These are phyloP conservation scores for Xylaria flabelliformis DNA, from an alignment of 495 filamentous ascomycete genomes.

Conservation along the genomic window DNA sequence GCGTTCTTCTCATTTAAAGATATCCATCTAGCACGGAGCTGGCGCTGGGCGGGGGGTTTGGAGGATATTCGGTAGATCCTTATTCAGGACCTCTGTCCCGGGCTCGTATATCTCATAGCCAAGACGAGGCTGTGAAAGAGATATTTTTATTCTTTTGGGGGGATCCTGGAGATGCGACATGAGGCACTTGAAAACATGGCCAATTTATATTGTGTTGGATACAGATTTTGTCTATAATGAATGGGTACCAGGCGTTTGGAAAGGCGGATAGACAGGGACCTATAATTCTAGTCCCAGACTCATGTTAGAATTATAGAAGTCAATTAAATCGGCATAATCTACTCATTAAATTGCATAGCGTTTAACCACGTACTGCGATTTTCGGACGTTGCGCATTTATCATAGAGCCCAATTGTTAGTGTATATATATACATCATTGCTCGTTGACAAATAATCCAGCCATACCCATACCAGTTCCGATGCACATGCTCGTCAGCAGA, in stretches of 20 bases:
- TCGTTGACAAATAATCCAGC: constrained; percentile 86
- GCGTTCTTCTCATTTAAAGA: constrained; percentile 3
- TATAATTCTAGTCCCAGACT: neutral
- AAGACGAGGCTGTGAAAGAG: neutral
- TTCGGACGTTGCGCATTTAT: neutral
- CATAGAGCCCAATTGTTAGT: neutral
- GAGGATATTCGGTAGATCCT: too few species aligned
- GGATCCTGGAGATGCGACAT: neutral
- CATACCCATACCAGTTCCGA: constrained; percentile 83
- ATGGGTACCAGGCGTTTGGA: constrained; percentile 22
- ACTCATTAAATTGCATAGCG: too few species aligned
- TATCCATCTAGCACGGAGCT: neutral
- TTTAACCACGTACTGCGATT: neutral
- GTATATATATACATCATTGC: constrained; percentile 49
- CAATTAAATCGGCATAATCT: neutral
- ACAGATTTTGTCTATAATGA: constrained; percentile 11
- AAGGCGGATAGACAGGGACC: neutral
- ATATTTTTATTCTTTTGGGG: neutral
- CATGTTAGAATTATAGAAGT: neutral
- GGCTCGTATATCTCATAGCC: neutral
- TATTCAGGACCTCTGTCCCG: neutral
- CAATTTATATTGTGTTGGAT: neutral
- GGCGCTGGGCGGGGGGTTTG: neutral
- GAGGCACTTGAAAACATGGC: neutral
- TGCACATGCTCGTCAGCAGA: constrained; percentile 85